Percentiles rank a stretch among this genome's conserved stretches.
These are phyloP conservation scores for Hymenotorrendiella dingleyae DNA, from an alignment of 2,329 filamentous ascomycete genomes.

Conservation along the genomic window DNA sequence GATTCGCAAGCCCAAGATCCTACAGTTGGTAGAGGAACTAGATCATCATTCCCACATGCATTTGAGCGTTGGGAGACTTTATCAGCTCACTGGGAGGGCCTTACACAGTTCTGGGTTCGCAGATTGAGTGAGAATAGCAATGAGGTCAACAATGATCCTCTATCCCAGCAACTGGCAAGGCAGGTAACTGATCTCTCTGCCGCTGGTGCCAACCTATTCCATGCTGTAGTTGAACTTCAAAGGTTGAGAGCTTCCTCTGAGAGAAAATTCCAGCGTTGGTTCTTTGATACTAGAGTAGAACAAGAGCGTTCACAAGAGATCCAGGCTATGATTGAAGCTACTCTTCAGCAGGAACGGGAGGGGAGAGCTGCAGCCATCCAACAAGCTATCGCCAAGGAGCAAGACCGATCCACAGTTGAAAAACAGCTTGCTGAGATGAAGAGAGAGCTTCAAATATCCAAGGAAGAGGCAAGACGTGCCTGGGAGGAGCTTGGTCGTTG, in stretches of 20 bases:
- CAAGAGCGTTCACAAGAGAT: slow-evolving; percentile 80
- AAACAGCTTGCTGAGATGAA: slow-evolving; percentile 84
- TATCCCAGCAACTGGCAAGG: slow-evolving; percentile 82
- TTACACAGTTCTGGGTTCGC: slow-evolving; percentile 96
- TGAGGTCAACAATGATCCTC: slow-evolving; percentile 73
- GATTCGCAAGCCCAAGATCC: slow-evolving; percentile 8
- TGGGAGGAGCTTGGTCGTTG: slow-evolving; percentile 95
- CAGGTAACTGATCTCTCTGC: slow-evolving; percentile 97
- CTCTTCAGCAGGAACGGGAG: slow-evolving; percentile 68
- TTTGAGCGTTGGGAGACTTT: slow-evolving; percentile 97
- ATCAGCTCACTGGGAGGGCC: slow-evolving; percentile 95
- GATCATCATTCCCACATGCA: slow-evolving; percentile 84
- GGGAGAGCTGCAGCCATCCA: slow-evolving; percentile 62
- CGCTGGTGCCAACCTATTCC: slow-evolving; percentile 92
- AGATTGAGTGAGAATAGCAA: slow-evolving; percentile 85
- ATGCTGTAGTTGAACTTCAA: slow-evolving; percentile 94
- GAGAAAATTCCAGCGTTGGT: slow-evolving; percentile 97
- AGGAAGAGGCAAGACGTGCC: slow-evolving; percentile 88
- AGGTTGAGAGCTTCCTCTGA: slow-evolving; percentile 90
- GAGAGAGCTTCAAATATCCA: slow-evolving; percentile 88
- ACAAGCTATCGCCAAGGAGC: slow-evolving; percentile 60
- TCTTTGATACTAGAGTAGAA: slow-evolving; percentile 87
- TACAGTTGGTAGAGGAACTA: slow-evolving; percentile 28
- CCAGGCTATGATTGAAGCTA: slow-evolving; percentile 70
- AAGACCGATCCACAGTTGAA: slow-evolving; percentile 63